Conservation (phyloP, 371 early-diverging fungal species). For the Mortierella sp. region DNA sequence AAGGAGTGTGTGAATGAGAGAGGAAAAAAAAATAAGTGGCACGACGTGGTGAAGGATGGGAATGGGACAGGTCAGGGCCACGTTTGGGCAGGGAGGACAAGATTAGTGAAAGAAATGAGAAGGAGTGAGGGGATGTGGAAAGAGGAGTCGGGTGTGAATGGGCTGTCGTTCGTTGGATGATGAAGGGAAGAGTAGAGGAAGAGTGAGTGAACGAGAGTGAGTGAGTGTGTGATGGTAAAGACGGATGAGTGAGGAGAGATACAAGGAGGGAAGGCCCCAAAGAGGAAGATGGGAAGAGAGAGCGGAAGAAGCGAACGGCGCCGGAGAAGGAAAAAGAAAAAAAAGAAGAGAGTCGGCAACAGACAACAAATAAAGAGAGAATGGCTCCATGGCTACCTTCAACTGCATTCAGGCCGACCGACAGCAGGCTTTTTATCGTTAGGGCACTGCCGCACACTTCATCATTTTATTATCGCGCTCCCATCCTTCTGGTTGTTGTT, state of each 20-base stretch:
- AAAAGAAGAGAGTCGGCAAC: background rate
- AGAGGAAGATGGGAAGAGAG: background rate
- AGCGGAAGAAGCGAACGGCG: background rate
- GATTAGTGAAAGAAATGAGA: background rate
- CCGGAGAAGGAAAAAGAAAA: background rate
- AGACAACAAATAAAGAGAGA: conserved; percentile 11
- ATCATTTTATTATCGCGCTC: background rate
- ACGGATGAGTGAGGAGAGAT: background rate
- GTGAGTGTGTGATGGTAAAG: background rate
- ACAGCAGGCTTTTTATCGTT: conserved; percentile 20
- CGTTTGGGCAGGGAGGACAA: conserved; percentile 1
- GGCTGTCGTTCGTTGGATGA: background rate
- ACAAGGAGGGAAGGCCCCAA: background rate
- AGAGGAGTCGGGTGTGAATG: background rate
- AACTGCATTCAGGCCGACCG: background rate
- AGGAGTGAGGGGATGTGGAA: background rate
- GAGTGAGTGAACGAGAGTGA: conserved; percentile 2
- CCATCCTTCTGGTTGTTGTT: background rate
- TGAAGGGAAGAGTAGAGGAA: background rate
- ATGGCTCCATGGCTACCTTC: conserved; percentile 40
- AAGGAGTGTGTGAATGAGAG: background rate
- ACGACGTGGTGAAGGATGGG: background rate
- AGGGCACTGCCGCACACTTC: no score
- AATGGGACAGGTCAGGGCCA: background rate
- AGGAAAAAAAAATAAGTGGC: background rate